Base-by-base conservation (phyloP, 306 rosid genomes). In the Pachyrhizus erosus region DNA sequence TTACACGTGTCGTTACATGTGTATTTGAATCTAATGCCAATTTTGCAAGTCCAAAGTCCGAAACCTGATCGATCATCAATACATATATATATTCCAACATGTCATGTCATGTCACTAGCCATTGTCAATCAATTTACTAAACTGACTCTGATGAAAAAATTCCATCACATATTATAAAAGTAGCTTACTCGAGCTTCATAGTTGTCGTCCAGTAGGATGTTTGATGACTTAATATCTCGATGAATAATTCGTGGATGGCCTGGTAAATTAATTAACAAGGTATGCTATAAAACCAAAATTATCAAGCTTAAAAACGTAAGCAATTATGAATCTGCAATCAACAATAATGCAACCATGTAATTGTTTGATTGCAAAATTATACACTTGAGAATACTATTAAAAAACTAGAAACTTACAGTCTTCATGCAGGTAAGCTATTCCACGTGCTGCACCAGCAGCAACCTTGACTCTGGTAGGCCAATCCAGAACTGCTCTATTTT, bases 161-260 rank as follows among this genome's bases (percentile, higher is more conserved):
- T 64, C n/a, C 33, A 48, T 3, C 57, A 43, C 29, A 72, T 51
- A 86, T 77, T 79, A 51, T 48, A 54, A 49, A 71, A 67, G 81
- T 23, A 80, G 76, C 91, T 52, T 91, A 94, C 98, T 85, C 65
- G 98, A 84, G 99, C 97, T 86, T 96, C 98, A 75, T 91, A 94
- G 82, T 94, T 92, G 81, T 45, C 79, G 78, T 96, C 93, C 52
- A 96, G 90, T 74, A 96, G 95, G 85, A 96, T 96, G 92, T 96
- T 96, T 76, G 99, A 96, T 75, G 99, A 94, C 88, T 96, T 96
- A 55, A 96, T 96, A 82, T 96, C 99, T 82, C 99, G 93, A 84
- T 96, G 99, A 85, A 96, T 96, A 84, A 96, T 90, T 89, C 98
- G 99, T 17, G 98, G 99, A 89, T 94, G 98, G 62, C 99, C 99